A percentile compares a stretch with the other conserved stretches of the same genome.
Evolutionary conservation across 2,329 filamentous ascomycete genomes (phyloP).

Genomic region (Alternaria sp.): DNA sequence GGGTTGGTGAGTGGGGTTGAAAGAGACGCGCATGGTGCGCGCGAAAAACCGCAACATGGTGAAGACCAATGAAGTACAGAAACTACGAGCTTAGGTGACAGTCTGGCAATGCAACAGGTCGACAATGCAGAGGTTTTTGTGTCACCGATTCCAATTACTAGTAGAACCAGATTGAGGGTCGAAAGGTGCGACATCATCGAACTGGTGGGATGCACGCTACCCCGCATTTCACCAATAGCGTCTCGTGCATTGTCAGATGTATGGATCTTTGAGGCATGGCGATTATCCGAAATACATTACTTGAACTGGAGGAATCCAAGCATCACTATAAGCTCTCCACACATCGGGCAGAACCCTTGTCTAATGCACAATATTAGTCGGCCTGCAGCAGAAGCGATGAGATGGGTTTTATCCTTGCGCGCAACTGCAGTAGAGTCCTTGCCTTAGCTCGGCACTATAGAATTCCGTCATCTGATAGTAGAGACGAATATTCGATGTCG

Average conservation of each 20-base stretch:
- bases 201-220: constrained; percentile 16
- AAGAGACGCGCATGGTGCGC: background rate
- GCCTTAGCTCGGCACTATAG: too few species aligned
- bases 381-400: background rate
- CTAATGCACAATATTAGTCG: background rate
- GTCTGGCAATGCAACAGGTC: background rate
- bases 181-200: constrained; percentile 2
- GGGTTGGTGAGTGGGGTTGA: constrained; percentile 1
- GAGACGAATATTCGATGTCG: too few species aligned
- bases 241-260: constrained; percentile 1
- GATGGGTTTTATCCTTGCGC: background rate
- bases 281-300: background rate
- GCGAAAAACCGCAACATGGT: background rate
- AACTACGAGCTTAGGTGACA: background rate
- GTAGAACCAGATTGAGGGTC: background rate
- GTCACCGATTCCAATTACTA: background rate
- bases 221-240: constrained; percentile 18
- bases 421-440: background rate
- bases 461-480: too few species aligned
- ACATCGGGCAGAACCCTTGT: background rate
- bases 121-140: background rate
- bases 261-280: background rate
- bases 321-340: background rate
- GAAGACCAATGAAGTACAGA: background rate
- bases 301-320: background rate